Base-by-base conservation (phyloP, 1,284 basidiomycete genomes). In the Wolfiporia cocos region DNA sequence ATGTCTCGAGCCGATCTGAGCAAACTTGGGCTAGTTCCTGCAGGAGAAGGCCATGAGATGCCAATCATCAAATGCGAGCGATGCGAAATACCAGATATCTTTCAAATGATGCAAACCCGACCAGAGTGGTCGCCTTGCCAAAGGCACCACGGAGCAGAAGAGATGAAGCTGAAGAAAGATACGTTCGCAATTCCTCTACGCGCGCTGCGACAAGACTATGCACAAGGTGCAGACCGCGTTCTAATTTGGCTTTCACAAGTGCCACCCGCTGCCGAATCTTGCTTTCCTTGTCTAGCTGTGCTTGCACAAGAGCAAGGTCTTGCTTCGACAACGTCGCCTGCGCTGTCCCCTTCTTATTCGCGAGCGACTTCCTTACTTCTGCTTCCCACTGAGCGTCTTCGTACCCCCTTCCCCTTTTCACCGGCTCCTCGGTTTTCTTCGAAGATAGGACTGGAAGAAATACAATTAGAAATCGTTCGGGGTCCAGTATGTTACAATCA, bases 361-460 rank as follows among this genome's bases (percentile, higher is more conserved):
- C 86, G 0, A 96, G 69, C 0, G 85, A 81, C 53, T 86, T 85
- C 9, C 92, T 78, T n/a, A 95, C 69, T 49, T 97, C 92, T 22
- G 83, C 85, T 51, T 98, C 94, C 93, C 93, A 98, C 55, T 89
- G 85, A 11, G 88, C 83, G 20, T 93, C 84, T 34, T 89, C 90
- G 11, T 86, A 80, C 47, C 82, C 85, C 53, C 94, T 95, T 26
- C 90, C 86, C 61, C 93, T 94, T 52, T 73, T 80, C 28, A 74
- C 65, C 0, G 63, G 58, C 6, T 73, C 70, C 5, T 68, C 70
- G 10, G 49, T 50, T 53, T 83, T 82, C 49, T 76, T 81, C 2
- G 70, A 63, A 1, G 79, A 65, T 9, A 92, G 66, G 3, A 91
- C 87, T 88, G 49, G 20, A 34, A 26, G 20, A n/a, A n/a, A n/a